A percentile compares a stretch with the other conserved stretches of the same genome.
Evolutionary conservation across 1,284 basidiomycete species (phyloP).

Genomic region (Grifola frondosa): DNA sequence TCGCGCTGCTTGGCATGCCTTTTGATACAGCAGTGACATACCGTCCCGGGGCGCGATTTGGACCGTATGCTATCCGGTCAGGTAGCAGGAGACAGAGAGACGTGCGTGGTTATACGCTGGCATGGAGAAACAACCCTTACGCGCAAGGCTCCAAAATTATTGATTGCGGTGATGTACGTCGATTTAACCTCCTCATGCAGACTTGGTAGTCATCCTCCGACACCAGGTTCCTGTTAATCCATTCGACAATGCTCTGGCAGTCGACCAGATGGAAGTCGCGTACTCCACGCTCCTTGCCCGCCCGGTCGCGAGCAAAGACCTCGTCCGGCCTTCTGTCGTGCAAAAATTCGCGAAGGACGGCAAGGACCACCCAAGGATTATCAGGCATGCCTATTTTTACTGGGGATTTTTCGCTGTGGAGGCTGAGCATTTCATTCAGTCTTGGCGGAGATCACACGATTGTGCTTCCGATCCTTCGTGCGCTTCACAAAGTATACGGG

Average conservation of each 20-base stretch:
- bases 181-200: background rate
- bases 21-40: constrained; percentile 77
- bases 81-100: constrained; percentile 68
- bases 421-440: constrained; percentile 37
- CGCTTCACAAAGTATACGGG: constrained; percentile 71
- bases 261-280: constrained; percentile 79
- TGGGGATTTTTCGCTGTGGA: too few relatives aligned
- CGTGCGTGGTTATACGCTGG: constrained; percentile 57
- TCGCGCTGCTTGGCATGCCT: constrained; percentile 78
- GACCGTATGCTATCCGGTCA: constrained; percentile 77
- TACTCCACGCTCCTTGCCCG: constrained; percentile 68
- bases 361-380: constrained; percentile 61
- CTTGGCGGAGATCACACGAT: constrained; percentile 82
- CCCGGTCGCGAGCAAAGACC: constrained; percentile 38
- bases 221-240: constrained; percentile 64
- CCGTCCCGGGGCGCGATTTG: constrained; percentile 77
- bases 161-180: constrained; percentile 77
- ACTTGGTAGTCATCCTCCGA: background rate
- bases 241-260: constrained; percentile 72
- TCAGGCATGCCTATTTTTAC: constrained; percentile 44
- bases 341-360: constrained; percentile 49
- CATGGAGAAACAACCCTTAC: constrained; percentile 72
- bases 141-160: constrained; percentile 54
- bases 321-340: constrained; percentile 7
- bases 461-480: constrained; percentile 72